Evolutionary conservation across 2,329 filamentous ascomycete species (phyloP).

Genomic region (Claviceps africana): DNA sequence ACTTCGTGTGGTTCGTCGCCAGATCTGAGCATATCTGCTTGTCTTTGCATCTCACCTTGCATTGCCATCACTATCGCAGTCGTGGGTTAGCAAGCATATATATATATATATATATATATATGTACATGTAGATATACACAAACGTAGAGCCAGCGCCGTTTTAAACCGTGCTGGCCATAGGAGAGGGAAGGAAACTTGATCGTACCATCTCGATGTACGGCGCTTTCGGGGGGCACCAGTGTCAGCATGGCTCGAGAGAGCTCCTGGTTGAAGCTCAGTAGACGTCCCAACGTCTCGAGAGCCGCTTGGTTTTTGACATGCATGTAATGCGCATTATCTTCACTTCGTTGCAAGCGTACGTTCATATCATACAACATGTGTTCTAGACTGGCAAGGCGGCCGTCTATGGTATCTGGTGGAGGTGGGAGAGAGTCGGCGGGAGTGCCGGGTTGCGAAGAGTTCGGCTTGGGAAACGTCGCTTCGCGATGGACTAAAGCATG

Average conservation of each 20-base stretch:
- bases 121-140: no score
- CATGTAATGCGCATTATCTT: slow-evolving; percentile 69
- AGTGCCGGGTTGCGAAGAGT: slow-evolving; percentile 66
- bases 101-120: neutral
- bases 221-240: slow-evolving; percentile 61
- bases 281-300: slow-evolving; percentile 62
- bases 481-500: slow-evolving; percentile 90
- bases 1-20: slow-evolving; percentile 55
- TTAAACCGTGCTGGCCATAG: neutral
- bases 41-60: slow-evolving; percentile 47
- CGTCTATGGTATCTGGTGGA: slow-evolving; percentile 61
- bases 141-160: neutral
- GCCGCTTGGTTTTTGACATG: slow-evolving; percentile 69
- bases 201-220: slow-evolving; percentile 72
- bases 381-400: slow-evolving; percentile 61
- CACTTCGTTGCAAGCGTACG: slow-evolving; percentile 60
- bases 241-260: slow-evolving; percentile 62
- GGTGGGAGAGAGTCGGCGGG: slow-evolving; percentile 65
- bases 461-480: slow-evolving; percentile 65
- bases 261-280: slow-evolving; percentile 68
- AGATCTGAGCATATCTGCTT: slow-evolving; percentile 40
- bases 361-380: slow-evolving; percentile 72
- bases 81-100: neutral
- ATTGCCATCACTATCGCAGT: slow-evolving; percentile 34
- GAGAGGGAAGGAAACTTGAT: slow-evolving; percentile 12